Base-by-base conservation (phyloP, 1,139 yeast species). In the Zygoascus hellenicus region DNA sequence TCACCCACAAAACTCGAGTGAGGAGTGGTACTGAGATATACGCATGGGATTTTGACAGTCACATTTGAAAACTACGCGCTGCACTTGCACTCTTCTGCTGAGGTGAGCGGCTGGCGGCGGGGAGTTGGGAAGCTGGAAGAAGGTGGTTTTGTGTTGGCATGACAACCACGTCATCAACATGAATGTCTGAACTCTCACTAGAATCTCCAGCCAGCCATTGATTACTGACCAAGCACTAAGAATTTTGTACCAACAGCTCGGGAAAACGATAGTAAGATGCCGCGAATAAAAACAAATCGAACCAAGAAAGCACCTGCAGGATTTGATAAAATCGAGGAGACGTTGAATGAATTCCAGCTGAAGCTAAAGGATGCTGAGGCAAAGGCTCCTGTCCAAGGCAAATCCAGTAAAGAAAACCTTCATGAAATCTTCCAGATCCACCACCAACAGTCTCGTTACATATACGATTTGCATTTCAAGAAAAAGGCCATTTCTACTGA, bases 381-480 rank as follows among this genome's bases (percentile, higher is more conserved):
- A 5, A 52, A 52, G 31, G 51, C 59, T 2, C 51, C 58, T n/a
- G 69, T 57, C 3, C 43, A 32, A 50, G 66, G 61, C 54, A 69
- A 52, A 58, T 54, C 61, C 10, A 68, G 70, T 48, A 72, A 75
- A 47, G 81, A 80, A 54, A 69, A 81, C 3, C 65, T 82, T n/a
- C 86, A 95, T 88, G 83, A 83, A 48, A 79, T 88, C 28, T 73
- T 77, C 54, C 80, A 76, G 58, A 65, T 87, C 19, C 76, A 81
- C 55, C 94, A 87, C 61, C 92, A 86, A 58, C 75, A 84, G 42
- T 79, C 92, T 1, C 67, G 92, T 44, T 89, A 88, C 59, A 72
- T 89, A 3, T 89, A 83, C 62, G 85, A 83, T 32, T 65, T 88
- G 61, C 80, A 79, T 60, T 85, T 84, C 66, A 81, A 80, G 53